Evolutionary conservation across 305 asterid species (phyloP).

Genomic region (Striga hermonthica): DNA sequence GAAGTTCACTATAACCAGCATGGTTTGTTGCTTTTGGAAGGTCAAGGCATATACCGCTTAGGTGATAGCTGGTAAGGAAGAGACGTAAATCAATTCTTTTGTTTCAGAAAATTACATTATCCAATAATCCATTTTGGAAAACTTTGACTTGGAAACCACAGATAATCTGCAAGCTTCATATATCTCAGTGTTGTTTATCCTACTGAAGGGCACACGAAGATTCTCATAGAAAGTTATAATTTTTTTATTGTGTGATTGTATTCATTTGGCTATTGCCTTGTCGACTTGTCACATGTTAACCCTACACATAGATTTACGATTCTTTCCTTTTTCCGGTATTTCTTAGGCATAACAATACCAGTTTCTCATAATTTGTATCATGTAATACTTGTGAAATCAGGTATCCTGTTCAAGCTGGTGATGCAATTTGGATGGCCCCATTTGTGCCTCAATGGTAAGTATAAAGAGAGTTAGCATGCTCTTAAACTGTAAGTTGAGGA

Average conservation of each 20-base stretch:
- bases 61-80: slow-evolving; percentile 82
- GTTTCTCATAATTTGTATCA: slow-evolving; percentile 1
- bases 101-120: neutral
- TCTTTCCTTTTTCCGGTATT: too few relatives aligned
- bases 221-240: too few relatives aligned
- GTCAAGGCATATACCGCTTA: slow-evolving; percentile 91
- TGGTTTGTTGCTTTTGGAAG: slow-evolving; percentile 87
- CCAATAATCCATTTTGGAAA: neutral
- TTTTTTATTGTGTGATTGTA: too few relatives aligned
- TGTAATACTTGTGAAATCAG: slow-evolving; percentile 35
- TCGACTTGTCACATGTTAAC: neutral
- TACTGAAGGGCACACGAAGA: neutral
- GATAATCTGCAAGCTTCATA: neutral
- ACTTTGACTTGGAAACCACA: neutral
- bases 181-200: neutral
- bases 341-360: neutral
- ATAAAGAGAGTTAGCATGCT: neutral
- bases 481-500: neutral
- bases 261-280: neutral
- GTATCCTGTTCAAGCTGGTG: slow-evolving; percentile 95
- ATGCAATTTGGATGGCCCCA: slow-evolving; percentile 97
- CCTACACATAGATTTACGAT: neutral
- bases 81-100: neutral
- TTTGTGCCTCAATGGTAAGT: slow-evolving; percentile 95
- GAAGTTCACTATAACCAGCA: slow-evolving; percentile 98